Evolutionary conservation across 2,329 filamentous ascomycete genomes (phyloP).

Genomic region (Biscogniauxia marginata): DNA sequence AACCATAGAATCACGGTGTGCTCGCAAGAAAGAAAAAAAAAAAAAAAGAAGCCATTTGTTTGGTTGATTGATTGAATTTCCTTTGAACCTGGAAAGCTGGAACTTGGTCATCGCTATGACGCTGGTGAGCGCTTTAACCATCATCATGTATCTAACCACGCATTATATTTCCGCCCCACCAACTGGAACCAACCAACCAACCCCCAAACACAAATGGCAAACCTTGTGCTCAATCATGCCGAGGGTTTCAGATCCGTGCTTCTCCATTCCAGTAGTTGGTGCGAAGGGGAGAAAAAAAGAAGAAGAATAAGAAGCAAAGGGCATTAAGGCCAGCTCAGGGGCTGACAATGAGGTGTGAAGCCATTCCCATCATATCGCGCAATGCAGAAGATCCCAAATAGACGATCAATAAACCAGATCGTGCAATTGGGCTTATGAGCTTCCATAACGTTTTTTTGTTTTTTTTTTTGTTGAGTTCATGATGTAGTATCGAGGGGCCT

Average conservation of each 20-base stretch:
- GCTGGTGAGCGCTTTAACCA: no score
- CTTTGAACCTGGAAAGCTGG: no score
- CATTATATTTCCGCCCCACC: background rate
- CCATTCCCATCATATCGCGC: conserved; percentile 8
- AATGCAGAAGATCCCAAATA: conserved; percentile 6
- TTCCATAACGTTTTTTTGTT: conserved; percentile 15
- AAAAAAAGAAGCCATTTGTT: no score
- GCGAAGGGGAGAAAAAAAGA: background rate
- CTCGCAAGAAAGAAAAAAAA: no score
- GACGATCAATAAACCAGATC: conserved; percentile 9
- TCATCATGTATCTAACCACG: background rate
- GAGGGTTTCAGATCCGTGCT: background rate
- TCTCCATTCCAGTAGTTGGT: background rate
- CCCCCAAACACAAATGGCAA: background rate
- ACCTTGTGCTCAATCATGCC: background rate
- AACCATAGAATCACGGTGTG: no score
- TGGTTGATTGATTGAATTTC: no score
- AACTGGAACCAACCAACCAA: background rate
- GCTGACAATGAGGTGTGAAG: background rate
- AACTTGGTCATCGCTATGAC: no score
- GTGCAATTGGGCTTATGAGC: background rate
- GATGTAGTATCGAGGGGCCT: conserved; percentile 22
- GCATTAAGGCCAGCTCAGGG: background rate
- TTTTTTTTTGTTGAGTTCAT: conserved; percentile 2
- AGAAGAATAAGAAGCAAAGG: background rate